phyloP scores from a whole-genome alignment of 2,329 filamentous ascomycete genomes.

The Hortaea werneckii region DNA sequence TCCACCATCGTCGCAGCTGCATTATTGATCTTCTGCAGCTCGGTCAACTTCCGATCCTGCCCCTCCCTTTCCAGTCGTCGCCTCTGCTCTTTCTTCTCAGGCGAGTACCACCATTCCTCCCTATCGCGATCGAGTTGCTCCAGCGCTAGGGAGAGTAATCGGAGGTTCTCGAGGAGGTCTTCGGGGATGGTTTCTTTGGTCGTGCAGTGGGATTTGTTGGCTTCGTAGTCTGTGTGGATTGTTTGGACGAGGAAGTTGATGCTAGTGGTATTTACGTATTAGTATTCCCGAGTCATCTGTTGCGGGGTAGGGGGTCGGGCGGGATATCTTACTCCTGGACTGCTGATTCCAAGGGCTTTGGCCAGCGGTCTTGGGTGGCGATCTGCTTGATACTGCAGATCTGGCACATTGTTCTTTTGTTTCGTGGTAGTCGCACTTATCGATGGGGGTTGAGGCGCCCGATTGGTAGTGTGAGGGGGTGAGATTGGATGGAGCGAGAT shows the following conservation, averaged over 20 bases:
- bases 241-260: conserved; percentile 9
- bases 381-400: conserved; percentile 11
- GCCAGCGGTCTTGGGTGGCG: conserved; percentile 6
- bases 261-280: no score
- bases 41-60: conserved; percentile 10
- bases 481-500: no score
- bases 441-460: no score
- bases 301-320: no score
- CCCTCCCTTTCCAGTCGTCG: conserved; percentile 7
- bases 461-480: no score
- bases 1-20: conserved; percentile 5
- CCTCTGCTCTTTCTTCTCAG: conserved; percentile 10
- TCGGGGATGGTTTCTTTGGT: conserved; percentile 1
- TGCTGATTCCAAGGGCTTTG: conserved; percentile 8
- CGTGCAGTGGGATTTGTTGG: neutral
- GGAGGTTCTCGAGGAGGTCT: conserved; percentile 8
- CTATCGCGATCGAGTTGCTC: conserved; percentile 10
- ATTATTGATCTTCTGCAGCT: conserved; percentile 16
- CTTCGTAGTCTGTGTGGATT: conserved; percentile 9
- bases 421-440: no score
- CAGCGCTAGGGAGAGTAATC: conserved; percentile 6
- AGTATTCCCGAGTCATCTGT: no score
- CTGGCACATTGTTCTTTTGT: conserved; percentile 10
- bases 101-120: conserved; percentile 11
- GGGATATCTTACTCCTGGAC: conserved; percentile 5